These are phyloP conservation scores for Allium fistulosum DNA, from an alignment of 106 monocot genomes.

Conservation along the genomic window DNA sequence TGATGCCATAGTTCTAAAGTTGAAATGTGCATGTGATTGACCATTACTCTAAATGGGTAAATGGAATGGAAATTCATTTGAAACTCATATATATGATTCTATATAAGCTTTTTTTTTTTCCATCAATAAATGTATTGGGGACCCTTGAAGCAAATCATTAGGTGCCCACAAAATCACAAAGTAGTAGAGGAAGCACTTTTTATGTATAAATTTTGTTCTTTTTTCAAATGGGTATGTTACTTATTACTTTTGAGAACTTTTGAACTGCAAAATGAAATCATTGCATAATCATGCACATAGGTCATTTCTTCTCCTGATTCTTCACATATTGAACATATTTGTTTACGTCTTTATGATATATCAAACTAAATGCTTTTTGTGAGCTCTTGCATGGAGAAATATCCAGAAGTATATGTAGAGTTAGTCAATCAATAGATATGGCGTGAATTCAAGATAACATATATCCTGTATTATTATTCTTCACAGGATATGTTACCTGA, in stretches of 20 bases:
- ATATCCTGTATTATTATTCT: too few relatives aligned
- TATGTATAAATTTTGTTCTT: slow-evolving; percentile 2
- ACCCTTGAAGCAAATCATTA: slow-evolving; percentile 5
- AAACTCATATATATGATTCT: not conserved
- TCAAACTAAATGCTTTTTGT: slow-evolving; percentile 23
- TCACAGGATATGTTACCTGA: too few relatives aligned
- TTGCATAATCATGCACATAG: slow-evolving; percentile 47
- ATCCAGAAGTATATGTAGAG: slow-evolving; percentile 7
- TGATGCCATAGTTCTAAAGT: slow-evolving; percentile 15
- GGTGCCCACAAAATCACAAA: slow-evolving; percentile 24
- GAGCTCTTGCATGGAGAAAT: slow-evolving; percentile 33
- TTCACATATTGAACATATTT: slow-evolving; percentile 35
- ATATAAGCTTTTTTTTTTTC: slow-evolving; percentile 4
- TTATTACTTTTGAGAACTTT: not conserved
- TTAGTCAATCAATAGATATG: too few relatives aligned
- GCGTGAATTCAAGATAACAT: too few relatives aligned
- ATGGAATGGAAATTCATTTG: slow-evolving; percentile 22
- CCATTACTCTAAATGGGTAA: slow-evolving; percentile 18
- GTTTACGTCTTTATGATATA: slow-evolving; percentile 5
- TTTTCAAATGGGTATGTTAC: slow-evolving; percentile 13
- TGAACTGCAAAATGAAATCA: slow-evolving; percentile 16
- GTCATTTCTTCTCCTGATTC: slow-evolving; percentile 10
- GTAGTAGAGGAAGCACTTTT: slow-evolving; percentile 19
- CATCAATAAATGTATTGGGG: not conserved
- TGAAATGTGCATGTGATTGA: slow-evolving; percentile 32